Percentiles rank a stretch among this genome's conserved stretches.
phyloP scores from a whole-genome alignment of 192 early-diverging fungal species.

The Linnemannia schmuckeri region DNA sequence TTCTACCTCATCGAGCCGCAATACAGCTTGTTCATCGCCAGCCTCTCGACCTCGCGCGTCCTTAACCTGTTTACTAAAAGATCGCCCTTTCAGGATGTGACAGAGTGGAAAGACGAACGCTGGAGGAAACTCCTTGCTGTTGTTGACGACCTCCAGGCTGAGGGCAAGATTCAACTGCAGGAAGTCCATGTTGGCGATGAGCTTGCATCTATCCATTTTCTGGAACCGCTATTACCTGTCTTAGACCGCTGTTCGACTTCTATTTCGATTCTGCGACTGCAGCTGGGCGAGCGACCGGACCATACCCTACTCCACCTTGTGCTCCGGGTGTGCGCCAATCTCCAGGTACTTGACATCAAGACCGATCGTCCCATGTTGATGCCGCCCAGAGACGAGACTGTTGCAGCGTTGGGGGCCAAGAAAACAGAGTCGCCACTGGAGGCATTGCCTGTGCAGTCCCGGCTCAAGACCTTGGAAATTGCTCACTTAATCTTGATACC shows the following conservation, averaged over 20 bases:
- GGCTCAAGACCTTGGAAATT: background rate
- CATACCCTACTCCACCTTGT: background rate
- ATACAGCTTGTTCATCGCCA: background rate
- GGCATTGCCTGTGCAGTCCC: background rate
- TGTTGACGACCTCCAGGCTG: background rate
- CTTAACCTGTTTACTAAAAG: background rate
- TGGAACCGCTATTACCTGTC: background rate
- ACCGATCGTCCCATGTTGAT: background rate
- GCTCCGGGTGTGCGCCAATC: background rate
- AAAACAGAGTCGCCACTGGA: background rate
- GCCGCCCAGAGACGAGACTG: background rate
- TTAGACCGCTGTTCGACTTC: background rate
- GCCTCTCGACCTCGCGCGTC: background rate
- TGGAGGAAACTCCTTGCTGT: background rate
- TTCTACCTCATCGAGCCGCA: background rate
- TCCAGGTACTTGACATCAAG: background rate
- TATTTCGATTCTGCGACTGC: conserved; percentile 3
- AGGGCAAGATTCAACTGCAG: background rate
- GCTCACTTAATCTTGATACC: background rate
- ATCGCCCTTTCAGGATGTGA: background rate
- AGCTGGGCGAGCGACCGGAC: background rate
- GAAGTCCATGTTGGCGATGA: background rate
- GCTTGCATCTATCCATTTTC: background rate
- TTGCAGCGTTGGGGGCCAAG: background rate
- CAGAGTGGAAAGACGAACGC: background rate